Conservation (phyloP, 1,284 basidiomycete species). For the Wallemia ichthyophaga region DNA sequence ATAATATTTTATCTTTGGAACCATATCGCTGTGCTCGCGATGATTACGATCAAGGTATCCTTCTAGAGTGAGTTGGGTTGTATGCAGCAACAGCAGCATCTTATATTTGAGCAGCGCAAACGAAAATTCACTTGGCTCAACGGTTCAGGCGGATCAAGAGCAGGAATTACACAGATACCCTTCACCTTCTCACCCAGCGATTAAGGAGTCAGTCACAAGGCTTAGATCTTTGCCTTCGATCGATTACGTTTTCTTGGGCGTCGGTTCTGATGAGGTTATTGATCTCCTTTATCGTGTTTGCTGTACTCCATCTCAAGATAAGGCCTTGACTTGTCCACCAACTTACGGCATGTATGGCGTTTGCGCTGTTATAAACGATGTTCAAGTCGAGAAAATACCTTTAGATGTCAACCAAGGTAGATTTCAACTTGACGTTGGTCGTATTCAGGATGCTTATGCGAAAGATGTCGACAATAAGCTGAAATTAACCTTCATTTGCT, state of each 20-base stretch:
- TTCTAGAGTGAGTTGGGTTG: constrained; percentile 32
- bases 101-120: constrained; percentile 28
- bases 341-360: constrained; percentile 97
- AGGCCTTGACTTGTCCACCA: constrained; percentile 60
- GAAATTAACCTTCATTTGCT: constrained; percentile 83
- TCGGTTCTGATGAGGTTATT: constrained; percentile 89
- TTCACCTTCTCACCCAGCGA: constrained; percentile 43
- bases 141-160: constrained; percentile 27
- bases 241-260: constrained; percentile 69
- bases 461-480: constrained; percentile 31
- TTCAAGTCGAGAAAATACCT: constrained; percentile 50
- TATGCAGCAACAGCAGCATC: background rate
- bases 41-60: constrained; percentile 70
- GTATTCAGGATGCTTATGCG: constrained; percentile 8
- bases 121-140: constrained; percentile 77
- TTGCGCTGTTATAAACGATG: constrained; percentile 80
- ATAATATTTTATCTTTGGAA: constrained; percentile 68
- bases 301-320: constrained; percentile 50
- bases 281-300: constrained; percentile 77
- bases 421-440: constrained; percentile 46
- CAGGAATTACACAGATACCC: constrained; percentile 57
- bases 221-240: constrained; percentile 34
- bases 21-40: constrained; percentile 92
- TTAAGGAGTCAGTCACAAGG: constrained; percentile 44
- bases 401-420: constrained; percentile 40